Evolutionary conservation across 2,329 filamentous ascomycete genomes (phyloP), one percentile per base, ranked within the genome.

Genomic region (Paradendryphiella salina): DNA sequence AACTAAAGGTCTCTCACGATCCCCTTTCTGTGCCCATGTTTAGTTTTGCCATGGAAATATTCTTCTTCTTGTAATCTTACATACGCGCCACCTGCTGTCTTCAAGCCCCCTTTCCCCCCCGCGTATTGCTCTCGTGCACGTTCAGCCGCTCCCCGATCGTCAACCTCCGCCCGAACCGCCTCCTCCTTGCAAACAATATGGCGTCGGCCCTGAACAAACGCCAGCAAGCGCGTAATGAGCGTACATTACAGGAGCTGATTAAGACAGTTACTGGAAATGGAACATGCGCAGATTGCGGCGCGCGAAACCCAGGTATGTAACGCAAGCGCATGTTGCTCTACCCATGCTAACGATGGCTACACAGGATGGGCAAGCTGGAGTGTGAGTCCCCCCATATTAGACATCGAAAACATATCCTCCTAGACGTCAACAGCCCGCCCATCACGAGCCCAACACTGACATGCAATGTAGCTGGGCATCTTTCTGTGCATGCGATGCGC

Each of bases 401-500:
- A 11, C 5, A 5, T 3, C 15, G 28, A 28, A 17, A 7, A 10
- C 15, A 41, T 32, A 33, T 15, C 28, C 7, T 14, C 11, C 18
- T 11, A 28, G 6, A 20, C 35, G 14, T 15, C 32, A 18, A 36
- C 35, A 33, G 8, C 36, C 17, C 48, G 11, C 21, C 31, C 9
- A 36, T 32, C 9, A 29, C 15, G 14, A 37, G 20, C 20, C 23
- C 17, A 28, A 38, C 26, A 52, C 60, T 72, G 46, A 67, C 56
- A 36, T 45, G 9, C 35, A 21, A 40, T 42, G 9, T 69, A 96
- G 89, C 79, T 99, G 76, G 94, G 94, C 53, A 85, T 97, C 59
- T 99, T 99, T 73, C 80, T 99, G 42, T 99, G 94, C 77, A 95
- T 99, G 89, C 90, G 94, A 72, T 99, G 94, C 80, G 94, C 92